Evolutionary conservation across 169 alveolate genomes (phyloP).

Genomic region (Babesia ovata): DNA sequence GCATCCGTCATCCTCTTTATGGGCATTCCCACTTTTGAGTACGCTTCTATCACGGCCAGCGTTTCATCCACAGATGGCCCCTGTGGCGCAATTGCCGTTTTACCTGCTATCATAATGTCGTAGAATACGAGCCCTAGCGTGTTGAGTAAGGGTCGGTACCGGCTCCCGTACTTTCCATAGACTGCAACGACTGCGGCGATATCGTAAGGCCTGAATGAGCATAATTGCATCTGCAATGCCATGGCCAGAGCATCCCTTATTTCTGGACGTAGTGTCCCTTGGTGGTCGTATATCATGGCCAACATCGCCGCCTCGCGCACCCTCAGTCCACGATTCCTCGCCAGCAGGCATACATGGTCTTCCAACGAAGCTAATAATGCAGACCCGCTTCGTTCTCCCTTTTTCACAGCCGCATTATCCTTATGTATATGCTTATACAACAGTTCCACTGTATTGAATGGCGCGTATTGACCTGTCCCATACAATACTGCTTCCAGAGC

Average conservation of each 20-base stretch:
- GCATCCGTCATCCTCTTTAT: constrained; percentile 49
- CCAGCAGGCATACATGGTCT: constrained; percentile 19
- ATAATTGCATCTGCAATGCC: constrained; percentile 29
- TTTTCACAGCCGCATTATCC: neutral
- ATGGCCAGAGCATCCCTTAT: constrained; percentile 22
- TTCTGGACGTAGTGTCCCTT: constrained; percentile 8
- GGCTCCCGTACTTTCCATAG: constrained; percentile 22
- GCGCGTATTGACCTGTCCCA: neutral
- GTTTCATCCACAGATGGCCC: constrained; percentile 20
- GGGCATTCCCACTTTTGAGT: constrained; percentile 7
- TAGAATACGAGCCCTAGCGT: constrained; percentile 57
- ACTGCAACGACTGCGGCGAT: constrained; percentile 41
- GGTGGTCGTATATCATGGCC: constrained; percentile 35
- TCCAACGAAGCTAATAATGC: neutral
- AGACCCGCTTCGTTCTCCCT: too few species aligned
- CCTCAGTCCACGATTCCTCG: constrained; percentile 2
- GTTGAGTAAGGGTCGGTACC: constrained; percentile 44
- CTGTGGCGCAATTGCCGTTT: constrained; percentile 27
- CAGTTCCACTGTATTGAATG: neutral
- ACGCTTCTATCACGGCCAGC: constrained; percentile 31
- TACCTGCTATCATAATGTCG: constrained; percentile 57
- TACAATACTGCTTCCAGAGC: constrained; percentile 7
- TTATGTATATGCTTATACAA: neutral
- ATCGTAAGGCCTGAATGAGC: constrained; percentile 47
- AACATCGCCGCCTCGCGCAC: constrained; percentile 26